Evolutionary conservation across 805 yeast genomes (phyloP), one percentile per base, ranked within the genome.

Genomic region (Lipomyces spencermartinsiae): DNA sequence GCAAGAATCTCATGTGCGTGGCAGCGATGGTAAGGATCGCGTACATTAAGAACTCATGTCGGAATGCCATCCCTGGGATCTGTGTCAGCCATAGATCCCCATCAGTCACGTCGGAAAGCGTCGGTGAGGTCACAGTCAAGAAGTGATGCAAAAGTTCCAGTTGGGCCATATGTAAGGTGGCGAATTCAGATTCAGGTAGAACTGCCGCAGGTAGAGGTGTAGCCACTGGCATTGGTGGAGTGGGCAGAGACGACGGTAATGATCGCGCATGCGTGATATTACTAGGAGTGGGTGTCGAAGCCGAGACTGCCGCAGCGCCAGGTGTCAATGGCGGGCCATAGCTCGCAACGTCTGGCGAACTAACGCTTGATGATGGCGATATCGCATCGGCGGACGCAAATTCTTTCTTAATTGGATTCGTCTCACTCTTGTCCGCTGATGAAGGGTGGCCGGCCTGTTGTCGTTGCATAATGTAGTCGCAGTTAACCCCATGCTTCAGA

Each of bases 401-500:
- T 49, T 31, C 43, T n/a, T n/a, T 43, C 22, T 43, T 43, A 43
- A 43, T n/a, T 1, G 49, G 49, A 25, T 25, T 25, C 29, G 25
- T 51, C 25, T 16, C 19, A 51, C 55, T 16, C 34, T n/a, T n/a
- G 59, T 3, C 25, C 25, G 29, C 19, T 16, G 39, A 29, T 62
- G 60, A 22, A 19, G 64, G 25, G 22, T 22, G 35, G 34, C 14
- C 58, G 33, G 25, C 29, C 58, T 31, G 29, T 22, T 10, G 29
- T 8, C 22, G 9, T 16, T 43, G 49, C 16, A 1, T 9, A 37
- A 56, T 33, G 43, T 66, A 66, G 37, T 59, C 66, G 59, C 72
- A 69, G 34, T 46, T 54, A 29, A 69, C 67, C 25, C 73, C 73
- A 29, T 70, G 80, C 70, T 84, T 80, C 39, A 78, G 72, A 74